Evolutionary conservation across 306 rosid genomes (phyloP).

Genomic region (Sindora glabra): DNA sequence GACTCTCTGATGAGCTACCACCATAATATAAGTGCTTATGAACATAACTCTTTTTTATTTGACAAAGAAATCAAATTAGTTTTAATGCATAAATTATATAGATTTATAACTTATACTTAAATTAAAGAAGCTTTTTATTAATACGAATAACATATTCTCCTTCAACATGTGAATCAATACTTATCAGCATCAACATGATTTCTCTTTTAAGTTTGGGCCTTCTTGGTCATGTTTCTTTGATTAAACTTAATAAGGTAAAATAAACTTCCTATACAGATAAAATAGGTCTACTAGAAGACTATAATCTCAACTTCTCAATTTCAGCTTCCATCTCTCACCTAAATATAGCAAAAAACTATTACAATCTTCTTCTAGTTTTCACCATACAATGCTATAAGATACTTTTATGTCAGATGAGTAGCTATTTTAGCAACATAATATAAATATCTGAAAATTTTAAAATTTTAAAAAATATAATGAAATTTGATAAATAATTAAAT

Average conservation of each 20-base stretch:
- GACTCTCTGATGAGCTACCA: too few relatives aligned
- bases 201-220: conserved; percentile 55
- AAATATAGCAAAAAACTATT: conserved; percentile 1
- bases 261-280: conserved; percentile 76
- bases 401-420: conserved; percentile 4
- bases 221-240: conserved; percentile 81
- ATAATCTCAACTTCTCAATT: conserved; percentile 36
- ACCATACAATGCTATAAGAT: conserved; percentile 23
- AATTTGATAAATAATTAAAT: too few relatives aligned
- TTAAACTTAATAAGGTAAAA: conserved; percentile 60
- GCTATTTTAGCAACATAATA: background rate
- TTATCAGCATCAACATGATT: conserved; percentile 52
- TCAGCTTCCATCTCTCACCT: conserved; percentile 24
- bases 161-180: too few relatives aligned
- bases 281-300: conserved; percentile 44
- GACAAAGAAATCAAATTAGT: background rate
- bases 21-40: too few relatives aligned
- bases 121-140: too few relatives aligned
- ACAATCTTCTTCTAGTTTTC: background rate
- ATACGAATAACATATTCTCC: too few relatives aligned
- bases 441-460: background rate
- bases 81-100: background rate
- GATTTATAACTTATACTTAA: background rate
- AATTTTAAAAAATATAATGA: background rate
- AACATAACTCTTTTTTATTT: conserved; percentile 2